Evolutionary conservation across 139 green algal species (phyloP).

Genomic region (Chlorella ohadii): DNA sequence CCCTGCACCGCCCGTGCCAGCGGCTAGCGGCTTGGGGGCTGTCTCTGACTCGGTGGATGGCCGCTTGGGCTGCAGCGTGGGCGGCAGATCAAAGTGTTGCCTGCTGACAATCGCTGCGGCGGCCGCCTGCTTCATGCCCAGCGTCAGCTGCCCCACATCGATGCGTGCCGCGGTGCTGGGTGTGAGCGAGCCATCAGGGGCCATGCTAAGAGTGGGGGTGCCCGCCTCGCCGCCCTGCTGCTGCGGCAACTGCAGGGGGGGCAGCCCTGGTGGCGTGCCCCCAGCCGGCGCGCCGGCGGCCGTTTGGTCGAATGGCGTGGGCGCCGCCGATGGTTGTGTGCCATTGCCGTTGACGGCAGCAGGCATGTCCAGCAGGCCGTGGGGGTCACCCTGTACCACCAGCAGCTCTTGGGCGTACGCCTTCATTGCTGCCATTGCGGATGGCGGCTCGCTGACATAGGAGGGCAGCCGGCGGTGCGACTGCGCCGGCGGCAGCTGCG

Average conservation of each 20-base stretch:
- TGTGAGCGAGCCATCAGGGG: too few relatives aligned
- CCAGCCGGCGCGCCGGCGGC: not conserved
- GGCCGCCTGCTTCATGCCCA: too few relatives aligned
- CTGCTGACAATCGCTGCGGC: too few relatives aligned
- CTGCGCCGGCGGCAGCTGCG: too few relatives aligned
- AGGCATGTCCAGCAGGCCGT: too few relatives aligned
- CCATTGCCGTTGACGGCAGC: not conserved
- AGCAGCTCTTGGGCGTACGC: conserved; percentile 12
- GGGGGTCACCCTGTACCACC: not conserved
- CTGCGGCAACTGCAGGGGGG: not conserved
- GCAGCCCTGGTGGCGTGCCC: not conserved
- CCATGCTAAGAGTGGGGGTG: too few relatives aligned
- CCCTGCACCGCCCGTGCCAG: not conserved
- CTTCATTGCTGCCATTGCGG: not conserved
- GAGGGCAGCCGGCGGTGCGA: not conserved
- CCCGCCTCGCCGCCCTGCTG: too few relatives aligned
- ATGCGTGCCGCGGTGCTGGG: too few relatives aligned
- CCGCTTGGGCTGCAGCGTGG: not conserved
- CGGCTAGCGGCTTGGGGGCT: not conserved
- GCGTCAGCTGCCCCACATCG: too few relatives aligned
- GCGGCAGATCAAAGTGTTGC: conserved; percentile 14
- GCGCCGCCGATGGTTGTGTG: too few relatives aligned
- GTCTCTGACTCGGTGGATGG: not conserved
- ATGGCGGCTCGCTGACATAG: conserved; percentile 22
- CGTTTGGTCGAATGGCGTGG: too few relatives aligned